A percentile compares a stretch with the other conserved stretches of the same genome.
phyloP scores from a whole-genome alignment of 352 stramenopile genomes.

The Globisporangium barbulae region DNA sequence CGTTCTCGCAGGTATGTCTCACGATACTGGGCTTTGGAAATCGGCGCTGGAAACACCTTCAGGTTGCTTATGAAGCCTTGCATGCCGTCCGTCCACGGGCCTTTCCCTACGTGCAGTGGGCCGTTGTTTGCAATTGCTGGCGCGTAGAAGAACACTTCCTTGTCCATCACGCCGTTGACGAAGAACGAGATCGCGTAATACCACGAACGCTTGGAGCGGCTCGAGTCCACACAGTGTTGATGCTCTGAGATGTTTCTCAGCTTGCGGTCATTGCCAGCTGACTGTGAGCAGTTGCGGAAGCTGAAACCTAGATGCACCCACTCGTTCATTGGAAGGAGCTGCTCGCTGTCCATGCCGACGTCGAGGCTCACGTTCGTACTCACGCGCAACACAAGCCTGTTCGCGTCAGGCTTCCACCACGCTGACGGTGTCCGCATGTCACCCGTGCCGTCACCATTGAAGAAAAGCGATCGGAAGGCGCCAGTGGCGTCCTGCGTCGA shows the following conservation, averaged over 20 bases:
- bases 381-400: slow-evolving; percentile 59
- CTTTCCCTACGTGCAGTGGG: slow-evolving; percentile 60
- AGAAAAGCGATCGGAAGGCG: slow-evolving; percentile 69
- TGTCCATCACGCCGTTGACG: slow-evolving; percentile 59
- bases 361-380: slow-evolving; percentile 57
- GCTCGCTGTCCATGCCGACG: slow-evolving; percentile 46
- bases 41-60: slow-evolving; percentile 30
- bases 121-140: slow-evolving; percentile 52
- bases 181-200: slow-evolving; percentile 50
- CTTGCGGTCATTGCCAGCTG: not conserved
- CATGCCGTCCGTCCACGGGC: slow-evolving; percentile 66
- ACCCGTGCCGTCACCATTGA: slow-evolving; percentile 64
- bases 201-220: slow-evolving; percentile 18
- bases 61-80: slow-evolving; percentile 61
- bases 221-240: slow-evolving; percentile 12
- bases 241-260: not conserved
- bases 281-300: slow-evolving; percentile 55
- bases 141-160: slow-evolving; percentile 39
- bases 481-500: slow-evolving; percentile 52
- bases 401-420: slow-evolving; percentile 75
- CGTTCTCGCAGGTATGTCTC: slow-evolving; percentile 26
- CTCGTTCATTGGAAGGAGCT: slow-evolving; percentile 38
- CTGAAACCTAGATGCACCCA: slow-evolving; percentile 75
- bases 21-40: slow-evolving; percentile 30
- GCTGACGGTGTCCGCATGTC: slow-evolving; percentile 75